Evolutionary conservation across 2,329 filamentous ascomycete genomes (phyloP).

Genomic region (Colletotrichum sp.): DNA sequence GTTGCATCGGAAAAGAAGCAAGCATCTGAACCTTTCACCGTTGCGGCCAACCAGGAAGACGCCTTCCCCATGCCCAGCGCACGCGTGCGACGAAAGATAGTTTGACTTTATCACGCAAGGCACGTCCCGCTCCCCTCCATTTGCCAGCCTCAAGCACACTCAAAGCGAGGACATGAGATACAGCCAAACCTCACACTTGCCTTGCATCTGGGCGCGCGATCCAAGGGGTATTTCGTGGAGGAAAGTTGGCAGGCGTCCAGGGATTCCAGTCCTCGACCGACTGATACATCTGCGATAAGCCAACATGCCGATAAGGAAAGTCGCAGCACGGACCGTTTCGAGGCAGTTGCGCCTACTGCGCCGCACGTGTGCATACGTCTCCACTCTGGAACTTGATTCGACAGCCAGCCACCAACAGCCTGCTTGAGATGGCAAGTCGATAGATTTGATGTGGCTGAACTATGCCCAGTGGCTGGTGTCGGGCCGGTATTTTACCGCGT

Average conservation of each 20-base stretch:
- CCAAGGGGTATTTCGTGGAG: background rate
- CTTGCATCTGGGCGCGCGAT: background rate
- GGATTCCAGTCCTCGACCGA: background rate
- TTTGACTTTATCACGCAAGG: background rate
- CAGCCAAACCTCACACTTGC: background rate
- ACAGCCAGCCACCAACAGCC: background rate
- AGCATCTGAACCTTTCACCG: background rate
- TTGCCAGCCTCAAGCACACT: background rate
- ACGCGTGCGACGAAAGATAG: background rate
- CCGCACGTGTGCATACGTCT: background rate
- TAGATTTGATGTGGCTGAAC: background rate
- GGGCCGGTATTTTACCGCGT: constrained; percentile 14
- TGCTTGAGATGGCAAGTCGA: background rate
- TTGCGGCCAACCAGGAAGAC: background rate
- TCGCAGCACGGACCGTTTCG: background rate
- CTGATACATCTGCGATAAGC: background rate
- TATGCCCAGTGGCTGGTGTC: background rate
- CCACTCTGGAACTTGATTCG: background rate
- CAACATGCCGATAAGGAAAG: background rate
- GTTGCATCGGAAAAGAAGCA: background rate
- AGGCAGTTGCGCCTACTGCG: background rate
- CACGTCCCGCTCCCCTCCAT: background rate
- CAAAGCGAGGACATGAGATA: background rate
- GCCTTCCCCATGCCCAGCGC: background rate
- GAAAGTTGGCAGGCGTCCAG: background rate